Base-by-base conservation (phyloP, 108 stramenopile genomes). In the Stephanodiscus triporus region DNA sequence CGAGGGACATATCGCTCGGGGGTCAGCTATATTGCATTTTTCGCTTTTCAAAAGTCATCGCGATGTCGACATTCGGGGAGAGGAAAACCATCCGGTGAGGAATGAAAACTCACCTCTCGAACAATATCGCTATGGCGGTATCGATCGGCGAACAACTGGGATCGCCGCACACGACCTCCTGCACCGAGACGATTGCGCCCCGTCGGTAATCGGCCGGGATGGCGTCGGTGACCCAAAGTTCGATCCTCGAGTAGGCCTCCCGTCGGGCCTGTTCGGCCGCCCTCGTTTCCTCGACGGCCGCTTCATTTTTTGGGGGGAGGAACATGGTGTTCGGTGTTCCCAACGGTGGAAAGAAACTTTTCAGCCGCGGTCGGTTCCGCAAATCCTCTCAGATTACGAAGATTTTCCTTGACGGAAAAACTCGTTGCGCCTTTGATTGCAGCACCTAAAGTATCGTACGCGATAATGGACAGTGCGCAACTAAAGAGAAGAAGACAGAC, bases 111-210 rank as follows among this genome's bases (percentile, higher is more conserved):
- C 23, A 83, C 70, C 75, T 66, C 49, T 77, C 77, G 58, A 95
- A 95, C 68, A 84, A 50, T 67, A 95, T 87, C 9, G 91, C 89
- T 3, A 93, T 79, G 10, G 86, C 88, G 10, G 89, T 91, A 73
- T 95, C 95, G 62, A 95, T 86, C 20, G 95, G 95, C 17, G 95
- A 64, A 76, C 95, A 95, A 14, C 83, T 65, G 9, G 95, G 95
- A 80, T 95, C 95, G 20, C 92, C 92, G 66, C 95, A 95, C 58
- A 87, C 83, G 16, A 95, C 77, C 78, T 95, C 95, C 79, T 93
- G 94, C 38, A 87, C 88, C 2, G 84, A 76, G 37, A 94, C 66
- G 4, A 67, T 63, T 5, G 80, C 88, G 49, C 84, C 90, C 27
- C 68, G 43, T 37, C 90, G 86, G 14, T 90, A 71, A 20, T 66